Evolutionary conservation across 139 green algal species (phyloP), one percentile per base, ranked within the genome.

Genomic region (Chlorella sorokiniana): DNA sequence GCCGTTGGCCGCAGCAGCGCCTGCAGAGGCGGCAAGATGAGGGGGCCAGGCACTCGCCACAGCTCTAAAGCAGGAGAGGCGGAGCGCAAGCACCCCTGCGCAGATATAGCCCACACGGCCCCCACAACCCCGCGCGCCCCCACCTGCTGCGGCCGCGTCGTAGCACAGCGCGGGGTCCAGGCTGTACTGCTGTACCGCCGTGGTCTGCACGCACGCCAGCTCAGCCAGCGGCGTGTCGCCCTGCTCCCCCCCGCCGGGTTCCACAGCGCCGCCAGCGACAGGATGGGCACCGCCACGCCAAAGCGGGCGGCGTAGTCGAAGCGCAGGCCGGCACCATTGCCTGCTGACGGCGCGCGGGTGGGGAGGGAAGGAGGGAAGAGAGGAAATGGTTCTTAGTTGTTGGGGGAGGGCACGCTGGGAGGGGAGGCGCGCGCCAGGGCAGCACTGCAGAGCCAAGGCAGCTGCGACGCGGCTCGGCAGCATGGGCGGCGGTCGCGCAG

Each of bases 111-210:
- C n/a, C n/a, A n/a, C n/a, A n/a, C n/a, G 56, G 18, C 18, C 56
- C 23, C 18, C 56, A n/a, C 18, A 22, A 6, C 29, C 18, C 56
- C 56, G 18, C 23, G 18, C 6, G 18, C 56, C 29, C 56, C 18
- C 56, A 65, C 56, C 56, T n/a, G 56, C 18, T 65, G 56, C 56
- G 16, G 56, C 56, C 22, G 48, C 79, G 20, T 61, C 71, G n/a
- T 79, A 72, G 89, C 93, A 98, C 31, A 87, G 51, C 22, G 71
- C 78, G 0, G 88, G 79, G 41, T 91, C 86, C 18, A 98, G 83
- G 16, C 76, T 86, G 84, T 98, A 98, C 84, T 95, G 91, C 88
- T 98, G 95, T 0, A 98, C 91, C 0, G 86, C 92, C 27, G 94
- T 86, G 11, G 92, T 91, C 87, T 98, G 94, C 54, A 96, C 83